Percentiles rank a stretch among this genome's conserved stretches.
Conservation (phyloP, 2,329 filamentous ascomycete genomes). For the Gnomoniopsis smithogilvyi region DNA sequence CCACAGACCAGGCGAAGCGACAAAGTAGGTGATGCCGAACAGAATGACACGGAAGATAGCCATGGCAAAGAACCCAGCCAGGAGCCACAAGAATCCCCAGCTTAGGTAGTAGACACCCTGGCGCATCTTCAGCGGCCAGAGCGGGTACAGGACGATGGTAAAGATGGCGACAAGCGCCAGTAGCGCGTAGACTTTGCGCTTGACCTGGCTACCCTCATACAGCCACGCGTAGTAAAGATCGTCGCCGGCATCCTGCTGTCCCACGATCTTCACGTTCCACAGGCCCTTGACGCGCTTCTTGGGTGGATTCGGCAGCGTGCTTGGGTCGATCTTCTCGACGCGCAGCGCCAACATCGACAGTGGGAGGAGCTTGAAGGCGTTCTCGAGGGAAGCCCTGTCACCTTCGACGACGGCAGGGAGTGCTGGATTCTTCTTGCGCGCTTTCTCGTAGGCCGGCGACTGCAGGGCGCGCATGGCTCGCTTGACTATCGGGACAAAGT, state of each 20-base stretch:
- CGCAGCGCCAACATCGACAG: conserved; percentile 91
- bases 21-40: conserved; percentile 89
- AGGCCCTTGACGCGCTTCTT: conserved; percentile 94
- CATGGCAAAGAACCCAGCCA: conserved; percentile 96
- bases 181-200: conserved; percentile 85
- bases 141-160: conserved; percentile 86
- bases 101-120: conserved; percentile 96
- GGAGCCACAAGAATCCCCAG: conserved; percentile 85
- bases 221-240: conserved; percentile 97
- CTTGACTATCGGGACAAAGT: conserved; percentile 63
- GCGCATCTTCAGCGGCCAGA: conserved; percentile 89
- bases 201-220: conserved; percentile 91
- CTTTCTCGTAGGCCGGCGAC: conserved; percentile 87
- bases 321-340: conserved; percentile 77
- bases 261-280: conserved; percentile 94
- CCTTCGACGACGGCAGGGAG: conserved; percentile 72
- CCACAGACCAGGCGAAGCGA: conserved; percentile 85
- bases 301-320: conserved; percentile 64
- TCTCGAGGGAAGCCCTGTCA: conserved; percentile 85
- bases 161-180: conserved; percentile 83
- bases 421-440: conserved; percentile 81
- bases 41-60: conserved; percentile 94
- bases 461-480: conserved; percentile 87
- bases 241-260: conserved; percentile 84
- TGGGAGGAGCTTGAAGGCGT: conserved; percentile 90